Conservation (phyloP, 257 asterid genomes). For the Agastache rugosa region DNA sequence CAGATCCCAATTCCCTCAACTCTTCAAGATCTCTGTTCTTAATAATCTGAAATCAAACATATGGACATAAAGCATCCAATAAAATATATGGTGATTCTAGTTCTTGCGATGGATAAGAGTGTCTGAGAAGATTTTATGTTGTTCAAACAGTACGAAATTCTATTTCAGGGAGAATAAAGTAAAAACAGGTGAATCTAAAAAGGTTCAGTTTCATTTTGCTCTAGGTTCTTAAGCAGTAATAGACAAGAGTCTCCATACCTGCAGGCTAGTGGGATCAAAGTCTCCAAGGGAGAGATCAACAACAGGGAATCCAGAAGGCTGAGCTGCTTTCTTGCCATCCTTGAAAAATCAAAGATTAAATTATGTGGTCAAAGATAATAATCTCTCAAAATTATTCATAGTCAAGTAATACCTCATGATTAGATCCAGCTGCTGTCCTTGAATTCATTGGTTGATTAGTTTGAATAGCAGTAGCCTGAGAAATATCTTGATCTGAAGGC, state of each 20-base stretch:
- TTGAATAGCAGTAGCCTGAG: conserved; percentile 54
- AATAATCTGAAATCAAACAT: conserved; percentile 60
- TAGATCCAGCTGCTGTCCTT: conserved; percentile 49
- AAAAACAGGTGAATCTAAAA: conserved; percentile 9
- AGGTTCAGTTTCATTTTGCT: conserved; percentile 13
- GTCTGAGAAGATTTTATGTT: conserved; percentile 12
- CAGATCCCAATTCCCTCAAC: conserved; percentile 91
- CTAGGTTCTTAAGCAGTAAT: conserved; percentile 18
- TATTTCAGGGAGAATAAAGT: conserved; percentile 19
- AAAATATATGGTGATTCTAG: conserved; percentile 14
- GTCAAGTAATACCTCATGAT: conserved; percentile 59
- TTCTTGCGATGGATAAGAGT: conserved; percentile 20
- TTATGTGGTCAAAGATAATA: conserved; percentile 19
- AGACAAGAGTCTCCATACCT: conserved; percentile 53
- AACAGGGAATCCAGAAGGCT: conserved; percentile 56
- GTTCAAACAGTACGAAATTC: background rate
- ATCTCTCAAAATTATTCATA: conserved; percentile 5
- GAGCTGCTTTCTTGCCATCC: conserved; percentile 70
- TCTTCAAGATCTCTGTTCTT: conserved; percentile 90
- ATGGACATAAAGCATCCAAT: conserved; percentile 1
- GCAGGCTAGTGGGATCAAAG: conserved; percentile 72
- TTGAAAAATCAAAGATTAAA: conserved; percentile 34
- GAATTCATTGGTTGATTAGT: conserved; percentile 50
- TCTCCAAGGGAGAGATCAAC: conserved; percentile 60
- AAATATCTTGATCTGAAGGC: conserved; percentile 61